These are phyloP conservation scores for Pyricularia pennisetigena DNA, from an alignment of 2,329 filamentous ascomycete species.

Conservation along the genomic window DNA sequence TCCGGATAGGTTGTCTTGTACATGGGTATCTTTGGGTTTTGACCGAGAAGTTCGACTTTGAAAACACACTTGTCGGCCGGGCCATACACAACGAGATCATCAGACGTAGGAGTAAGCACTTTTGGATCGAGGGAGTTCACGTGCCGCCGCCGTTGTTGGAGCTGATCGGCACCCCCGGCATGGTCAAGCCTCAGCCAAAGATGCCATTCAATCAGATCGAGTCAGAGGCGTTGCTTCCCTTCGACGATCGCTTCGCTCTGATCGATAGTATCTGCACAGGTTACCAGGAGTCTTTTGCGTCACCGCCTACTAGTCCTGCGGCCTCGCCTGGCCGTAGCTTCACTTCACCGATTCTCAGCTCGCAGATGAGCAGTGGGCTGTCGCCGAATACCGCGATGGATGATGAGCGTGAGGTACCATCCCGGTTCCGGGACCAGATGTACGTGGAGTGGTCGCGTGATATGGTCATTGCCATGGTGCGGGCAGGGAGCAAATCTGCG, in stretches of 20 bases:
- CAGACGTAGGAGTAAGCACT: conserved; percentile 59
- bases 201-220: conserved; percentile 46
- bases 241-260: conserved; percentile 62
- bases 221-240: conserved; percentile 58
- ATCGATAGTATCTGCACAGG: conserved; percentile 64
- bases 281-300: conserved; percentile 51
- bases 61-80: conserved; percentile 56
- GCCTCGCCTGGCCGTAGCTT: conserved; percentile 58
- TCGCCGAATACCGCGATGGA: conserved; percentile 16
- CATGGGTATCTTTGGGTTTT: conserved; percentile 84
- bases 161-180: conserved; percentile 45
- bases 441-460: conserved; percentile 73
- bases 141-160: conserved; percentile 59
- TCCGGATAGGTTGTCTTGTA: conserved; percentile 73
- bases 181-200: conserved; percentile 29
- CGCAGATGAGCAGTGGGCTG: conserved; percentile 22
- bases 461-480: conserved; percentile 55
- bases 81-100: conserved; percentile 69
- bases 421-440: conserved; percentile 63
- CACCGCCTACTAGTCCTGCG: conserved; percentile 60
- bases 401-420: conserved; percentile 49
- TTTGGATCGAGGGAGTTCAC: conserved; percentile 70
- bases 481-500: conserved; percentile 58
- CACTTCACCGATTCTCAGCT: conserved; percentile 50
- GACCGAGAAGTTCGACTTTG: conserved; percentile 67